phyloP scores from a whole-genome alignment of 371 early-diverging fungal species.

The Lichtheimia ornata region DNA sequence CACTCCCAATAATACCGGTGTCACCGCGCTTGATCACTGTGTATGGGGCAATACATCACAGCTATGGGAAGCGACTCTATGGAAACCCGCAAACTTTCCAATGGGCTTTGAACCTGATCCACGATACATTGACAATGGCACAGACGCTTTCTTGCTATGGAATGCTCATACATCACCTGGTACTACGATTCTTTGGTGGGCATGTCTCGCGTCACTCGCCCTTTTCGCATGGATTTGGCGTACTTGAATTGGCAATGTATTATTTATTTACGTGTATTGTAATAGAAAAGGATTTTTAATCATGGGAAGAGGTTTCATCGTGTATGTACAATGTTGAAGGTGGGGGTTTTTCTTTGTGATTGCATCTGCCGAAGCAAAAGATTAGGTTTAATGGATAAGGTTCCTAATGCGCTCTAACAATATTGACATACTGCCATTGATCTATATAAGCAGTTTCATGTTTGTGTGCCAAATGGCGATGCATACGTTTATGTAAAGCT shows the following conservation, averaged over 20 bases:
- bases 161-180: slow-evolving; percentile 9
- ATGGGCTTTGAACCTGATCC: slow-evolving; percentile 22
- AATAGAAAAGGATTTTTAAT: background rate
- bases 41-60: slow-evolving; percentile 21
- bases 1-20: slow-evolving; percentile 36
- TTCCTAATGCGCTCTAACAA: too few species aligned
- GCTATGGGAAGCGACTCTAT: slow-evolving; percentile 29
- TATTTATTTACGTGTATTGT: too few species aligned
- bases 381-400: too few species aligned
- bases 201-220: slow-evolving; percentile 7
- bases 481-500: too few species aligned
- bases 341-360: too few species aligned
- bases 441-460: too few species aligned
- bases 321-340: too few species aligned
- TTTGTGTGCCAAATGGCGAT: too few species aligned
- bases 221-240: slow-evolving; percentile 18
- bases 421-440: too few species aligned
- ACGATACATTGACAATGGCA: background rate
- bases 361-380: too few species aligned
- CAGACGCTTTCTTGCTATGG: slow-evolving; percentile 8
- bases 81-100: slow-evolving; percentile 25
- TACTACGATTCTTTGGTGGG: slow-evolving; percentile 12
- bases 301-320: background rate
- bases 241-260: background rate
- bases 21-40: slow-evolving; percentile 30